Evolutionary conservation across 768 basidiomycete genomes (phyloP), one percentile per base, ranked within the genome.

Genomic region (Mycena crocata): DNA sequence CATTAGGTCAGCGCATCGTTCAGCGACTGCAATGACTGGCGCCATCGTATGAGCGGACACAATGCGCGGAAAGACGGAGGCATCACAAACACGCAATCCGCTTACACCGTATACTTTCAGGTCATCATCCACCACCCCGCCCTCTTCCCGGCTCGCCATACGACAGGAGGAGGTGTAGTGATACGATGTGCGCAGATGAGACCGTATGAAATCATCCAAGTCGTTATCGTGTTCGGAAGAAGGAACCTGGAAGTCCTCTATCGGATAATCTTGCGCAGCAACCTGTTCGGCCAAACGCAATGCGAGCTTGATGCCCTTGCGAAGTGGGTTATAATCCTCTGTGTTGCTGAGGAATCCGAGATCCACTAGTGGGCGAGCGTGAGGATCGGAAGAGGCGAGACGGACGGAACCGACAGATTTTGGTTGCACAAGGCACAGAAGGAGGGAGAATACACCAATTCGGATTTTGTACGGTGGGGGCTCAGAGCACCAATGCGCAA

Each of bases 51-150:
- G 81, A 12, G 72, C 65, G 14, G 75, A 72, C 13, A 72, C 59
- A 30, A 80, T 71, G 10, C 64, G 57, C 4, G 80, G 81, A 45
- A 78, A 77, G 8, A 77, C 64, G 26, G 73, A 75, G 21, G 77
- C 73, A 56, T 82, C 81, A 39, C 75, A 75, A 37, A 82, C 81
- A 34, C 85, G 78, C 39, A 87, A 66, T 59, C 82, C 82, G 32
- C 63, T 51, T 1, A 82, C 74, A 19, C 85, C 86, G 72, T 86
- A 81, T 1, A 86, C 86, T 28, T 72, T 66, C 23, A 84, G 68
- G n/a, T 79, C 72, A 40, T 81, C 79, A 66, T 84, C 81, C 45
- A 87, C 84, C 7, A 85, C 84, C 40, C 85, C 86, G 6, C 64
- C 64, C 5, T 68, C 56, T 34, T 63, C 66, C 3, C 57, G 35